These are phyloP conservation scores for Trapa incisa DNA, from an alignment of 345 rosid species.

Conservation along the genomic window DNA sequence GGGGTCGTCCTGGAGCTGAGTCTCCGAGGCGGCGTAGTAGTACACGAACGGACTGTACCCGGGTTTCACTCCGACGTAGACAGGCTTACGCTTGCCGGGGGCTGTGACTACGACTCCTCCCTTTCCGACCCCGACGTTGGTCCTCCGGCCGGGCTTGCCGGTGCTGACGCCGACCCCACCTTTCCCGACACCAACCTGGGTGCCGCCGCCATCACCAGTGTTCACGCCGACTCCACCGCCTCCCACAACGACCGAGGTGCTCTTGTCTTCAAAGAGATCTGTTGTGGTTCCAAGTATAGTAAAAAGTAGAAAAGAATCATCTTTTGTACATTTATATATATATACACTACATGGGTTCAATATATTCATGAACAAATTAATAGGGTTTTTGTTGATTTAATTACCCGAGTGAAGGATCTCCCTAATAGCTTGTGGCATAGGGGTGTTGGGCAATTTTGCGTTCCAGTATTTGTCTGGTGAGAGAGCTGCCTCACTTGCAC, in stretches of 20 bases:
- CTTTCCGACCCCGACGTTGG: conserved; percentile 64
- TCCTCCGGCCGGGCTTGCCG: conserved; percentile 35
- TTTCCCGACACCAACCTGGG: conserved; percentile 29
- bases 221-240: conserved; percentile 33
- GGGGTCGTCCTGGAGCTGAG: conserved; percentile 52
- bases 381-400: not conserved
- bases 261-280: conserved; percentile 52
- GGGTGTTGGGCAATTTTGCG: conserved; percentile 37
- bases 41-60: conserved; percentile 27
- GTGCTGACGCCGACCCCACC: conserved; percentile 34
- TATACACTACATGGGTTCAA: not conserved
- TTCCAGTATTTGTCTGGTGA: conserved; percentile 51
- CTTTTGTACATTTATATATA: not conserved
- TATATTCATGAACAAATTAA: not conserved
- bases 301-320: not conserved
- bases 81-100: conserved; percentile 52
- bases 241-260: conserved; percentile 23
- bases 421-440: conserved; percentile 42
- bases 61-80: conserved; percentile 40
- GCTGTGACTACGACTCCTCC: conserved; percentile 42
- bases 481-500: conserved; percentile 31
- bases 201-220: conserved; percentile 25
- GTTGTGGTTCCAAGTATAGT: conserved; percentile 4
- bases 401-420: conserved; percentile 25
- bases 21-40: conserved; percentile 34